A percentile compares a stretch with the other conserved stretches of the same genome.
Conservation (phyloP, 2,329 filamentous ascomycete species). For the Paracoccidioides brasiliensis region DNA sequence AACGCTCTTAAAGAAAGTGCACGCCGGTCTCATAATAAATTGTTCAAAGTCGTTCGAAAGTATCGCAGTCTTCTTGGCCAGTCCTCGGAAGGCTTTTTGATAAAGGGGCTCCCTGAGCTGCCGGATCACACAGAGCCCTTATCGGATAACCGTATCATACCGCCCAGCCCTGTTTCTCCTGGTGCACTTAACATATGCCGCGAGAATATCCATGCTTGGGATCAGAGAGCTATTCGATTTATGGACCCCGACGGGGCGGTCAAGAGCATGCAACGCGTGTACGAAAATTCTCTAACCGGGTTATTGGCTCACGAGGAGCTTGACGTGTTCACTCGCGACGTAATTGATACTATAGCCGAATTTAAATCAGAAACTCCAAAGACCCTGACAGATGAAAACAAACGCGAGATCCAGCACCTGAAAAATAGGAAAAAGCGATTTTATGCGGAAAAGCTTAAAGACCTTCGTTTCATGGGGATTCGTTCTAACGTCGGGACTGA, state of each 20-base stretch:
- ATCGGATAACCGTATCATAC: not conserved
- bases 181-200: conserved; percentile 24
- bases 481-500: conserved; percentile 67
- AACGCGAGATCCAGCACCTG: conserved; percentile 68
- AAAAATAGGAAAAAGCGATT: conserved; percentile 83
- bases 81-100: conserved; percentile 51
- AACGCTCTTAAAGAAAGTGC: conserved; percentile 79
- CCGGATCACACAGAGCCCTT: conserved; percentile 19
- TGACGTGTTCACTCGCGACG: conserved; percentile 53
- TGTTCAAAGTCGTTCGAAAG: conserved; percentile 83
- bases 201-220: conserved; percentile 21
- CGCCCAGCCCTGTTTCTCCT: conserved; percentile 11
- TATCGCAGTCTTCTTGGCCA: conserved; percentile 69
- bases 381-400: conserved; percentile 75
- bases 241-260: conserved; percentile 57
- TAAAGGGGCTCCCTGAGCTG: conserved; percentile 21
- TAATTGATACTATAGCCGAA: conserved; percentile 55
- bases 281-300: conserved; percentile 38
- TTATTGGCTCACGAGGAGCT: conserved; percentile 49
- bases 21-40: conserved; percentile 75
- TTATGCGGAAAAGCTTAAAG: conserved; percentile 76
- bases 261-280: conserved; percentile 58
- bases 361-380: conserved; percentile 74
- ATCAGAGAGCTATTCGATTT: conserved; percentile 49
- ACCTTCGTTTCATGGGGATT: conserved; percentile 78